These are phyloP conservation scores for Solanum clarkiae DNA, from an alignment of 257 asterid species.

Conservation along the genomic window DNA sequence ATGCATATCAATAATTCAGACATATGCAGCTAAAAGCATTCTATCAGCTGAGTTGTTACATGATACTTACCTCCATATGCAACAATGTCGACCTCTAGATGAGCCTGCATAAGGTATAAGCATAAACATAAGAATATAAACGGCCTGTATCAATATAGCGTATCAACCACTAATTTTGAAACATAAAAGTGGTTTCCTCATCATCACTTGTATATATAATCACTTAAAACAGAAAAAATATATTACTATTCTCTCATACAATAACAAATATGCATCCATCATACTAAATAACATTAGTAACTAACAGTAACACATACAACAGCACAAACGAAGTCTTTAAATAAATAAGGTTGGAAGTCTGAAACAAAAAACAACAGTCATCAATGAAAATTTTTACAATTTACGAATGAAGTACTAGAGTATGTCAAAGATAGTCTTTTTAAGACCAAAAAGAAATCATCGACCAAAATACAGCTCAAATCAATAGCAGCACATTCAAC, in stretches of 20 bases:
- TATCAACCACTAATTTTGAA: not conserved
- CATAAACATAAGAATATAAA: not conserved
- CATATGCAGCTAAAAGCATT: not conserved
- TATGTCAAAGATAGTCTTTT: not conserved
- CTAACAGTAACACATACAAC: not conserved
- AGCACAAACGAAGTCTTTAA: not conserved
- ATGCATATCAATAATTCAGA: not conserved
- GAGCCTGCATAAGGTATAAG: slow-evolving; percentile 44
- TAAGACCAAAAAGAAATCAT: not conserved
- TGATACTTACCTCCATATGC: slow-evolving; percentile 82
- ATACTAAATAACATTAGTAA: not conserved
- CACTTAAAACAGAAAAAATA: not conserved
- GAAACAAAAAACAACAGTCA: not conserved
- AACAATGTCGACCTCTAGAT: slow-evolving; percentile 70
- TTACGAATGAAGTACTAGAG: not conserved
- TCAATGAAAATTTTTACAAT: not conserved
- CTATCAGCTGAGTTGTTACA: not conserved
- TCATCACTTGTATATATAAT: not conserved
- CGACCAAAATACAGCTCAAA: not conserved
- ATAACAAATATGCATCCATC: not conserved
- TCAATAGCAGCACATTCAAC: not conserved
- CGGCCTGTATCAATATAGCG: not conserved
- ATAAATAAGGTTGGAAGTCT: not conserved
- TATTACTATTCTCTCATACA: not conserved
- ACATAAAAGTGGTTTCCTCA: not conserved